Evolutionary conservation across 2,329 filamentous ascomycete genomes (phyloP).

Genomic region (Xylariaceae sp.): DNA sequence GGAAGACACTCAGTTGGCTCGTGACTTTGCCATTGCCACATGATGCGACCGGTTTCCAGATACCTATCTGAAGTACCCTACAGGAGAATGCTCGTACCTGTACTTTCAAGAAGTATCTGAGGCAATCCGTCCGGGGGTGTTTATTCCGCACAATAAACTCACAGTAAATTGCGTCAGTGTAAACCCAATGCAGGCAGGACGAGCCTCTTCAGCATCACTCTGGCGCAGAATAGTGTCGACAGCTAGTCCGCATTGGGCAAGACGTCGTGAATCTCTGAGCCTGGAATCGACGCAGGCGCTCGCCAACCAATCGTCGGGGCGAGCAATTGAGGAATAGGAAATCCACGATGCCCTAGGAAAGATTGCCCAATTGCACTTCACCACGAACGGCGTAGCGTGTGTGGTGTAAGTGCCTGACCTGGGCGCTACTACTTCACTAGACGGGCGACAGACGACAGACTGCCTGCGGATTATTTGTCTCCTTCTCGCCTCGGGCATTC

Average conservation of each 20-base stretch:
- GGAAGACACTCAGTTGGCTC: constrained; percentile 17
- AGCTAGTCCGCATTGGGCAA: constrained; percentile 6
- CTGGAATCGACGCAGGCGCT: neutral
- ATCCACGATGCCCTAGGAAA: constrained; percentile 13
- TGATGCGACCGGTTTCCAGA: constrained; percentile 21
- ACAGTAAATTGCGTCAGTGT: no score
- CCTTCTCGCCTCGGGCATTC: constrained; percentile 14
- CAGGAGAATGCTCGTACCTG: constrained; percentile 18
- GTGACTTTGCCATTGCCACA: constrained; percentile 30
- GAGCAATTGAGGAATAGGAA: constrained; percentile 17
- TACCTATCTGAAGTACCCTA: constrained; percentile 20
- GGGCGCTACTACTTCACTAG: neutral
- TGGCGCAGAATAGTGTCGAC: neutral
- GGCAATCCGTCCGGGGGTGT: constrained; percentile 2
- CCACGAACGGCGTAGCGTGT: constrained; percentile 16
- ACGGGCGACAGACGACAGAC: no score
- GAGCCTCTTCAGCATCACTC: neutral
- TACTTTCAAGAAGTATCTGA: constrained; percentile 15
- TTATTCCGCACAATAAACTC: no score
- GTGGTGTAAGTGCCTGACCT: neutral
- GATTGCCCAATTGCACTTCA: constrained; percentile 19
- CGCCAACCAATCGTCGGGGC: constrained; percentile 8
- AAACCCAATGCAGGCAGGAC: constrained; percentile 12
- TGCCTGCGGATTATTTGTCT: constrained; percentile 1
- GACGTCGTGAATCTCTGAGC: neutral